Conservation (phyloP, 345 rosid genomes). For the Eucalyptus viminalis region DNA sequence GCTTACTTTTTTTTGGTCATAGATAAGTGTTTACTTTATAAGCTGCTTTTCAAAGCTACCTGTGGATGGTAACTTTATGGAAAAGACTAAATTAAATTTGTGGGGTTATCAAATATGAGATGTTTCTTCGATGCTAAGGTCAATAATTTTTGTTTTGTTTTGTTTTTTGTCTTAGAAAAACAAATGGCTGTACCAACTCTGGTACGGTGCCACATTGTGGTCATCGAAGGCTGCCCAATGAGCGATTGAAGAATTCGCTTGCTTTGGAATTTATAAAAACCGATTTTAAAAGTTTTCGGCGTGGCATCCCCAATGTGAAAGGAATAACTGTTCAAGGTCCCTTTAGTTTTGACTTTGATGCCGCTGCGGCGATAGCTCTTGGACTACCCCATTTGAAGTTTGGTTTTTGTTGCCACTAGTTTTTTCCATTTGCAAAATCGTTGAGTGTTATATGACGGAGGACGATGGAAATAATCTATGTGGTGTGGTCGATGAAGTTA, state of each 20-base stretch:
- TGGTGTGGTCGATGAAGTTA: neutral
- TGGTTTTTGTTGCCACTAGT: neutral
- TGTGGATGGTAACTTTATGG: neutral
- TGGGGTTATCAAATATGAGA: neutral
- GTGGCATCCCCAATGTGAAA: fast-evolving
- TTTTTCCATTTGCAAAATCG: neutral
- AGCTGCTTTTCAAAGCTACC: neutral
- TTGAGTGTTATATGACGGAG: neutral
- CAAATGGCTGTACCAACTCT: neutral
- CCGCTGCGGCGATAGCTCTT: neutral
- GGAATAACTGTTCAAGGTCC: neutral
- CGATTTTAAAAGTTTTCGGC: neutral
- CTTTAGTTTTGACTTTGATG: neutral
- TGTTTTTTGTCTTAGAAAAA: neutral
- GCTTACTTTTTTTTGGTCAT: neutral
- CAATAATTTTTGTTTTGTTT: neutral
- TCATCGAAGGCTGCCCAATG: neutral
- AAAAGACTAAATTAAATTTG: neutral
- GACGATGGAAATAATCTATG: neutral
- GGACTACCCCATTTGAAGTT: neutral
- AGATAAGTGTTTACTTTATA: neutral
- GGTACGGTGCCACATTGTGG: neutral
- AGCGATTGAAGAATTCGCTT: neutral
- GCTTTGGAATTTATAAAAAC: neutral
- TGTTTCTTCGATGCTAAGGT: neutral